These are phyloP conservation scores for Aspergillus olivimuriae DNA, from an alignment of 495 filamentous ascomycete species.

Conservation along the genomic window DNA sequence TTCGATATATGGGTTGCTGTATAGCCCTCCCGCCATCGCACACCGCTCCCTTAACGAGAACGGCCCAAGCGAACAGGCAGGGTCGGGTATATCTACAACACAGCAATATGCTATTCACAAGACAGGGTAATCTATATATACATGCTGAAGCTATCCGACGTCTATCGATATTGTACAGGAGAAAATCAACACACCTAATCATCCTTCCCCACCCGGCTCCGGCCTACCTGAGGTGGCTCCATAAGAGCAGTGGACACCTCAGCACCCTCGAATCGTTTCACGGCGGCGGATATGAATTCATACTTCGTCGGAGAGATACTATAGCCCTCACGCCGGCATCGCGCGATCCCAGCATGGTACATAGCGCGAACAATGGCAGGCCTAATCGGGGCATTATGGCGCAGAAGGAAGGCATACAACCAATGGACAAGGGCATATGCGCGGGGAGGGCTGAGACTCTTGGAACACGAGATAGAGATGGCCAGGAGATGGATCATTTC, in stretches of 20 bases:
- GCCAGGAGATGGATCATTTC: slow-evolving; percentile 37
- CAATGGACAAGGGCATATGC: slow-evolving; percentile 33
- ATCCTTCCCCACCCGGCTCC: background rate
- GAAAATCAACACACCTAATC: too few relatives aligned
- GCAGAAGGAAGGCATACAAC: slow-evolving; percentile 33
- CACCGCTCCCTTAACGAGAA: too few relatives aligned
- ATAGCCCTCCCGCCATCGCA: too few relatives aligned
- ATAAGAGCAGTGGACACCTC: slow-evolving; percentile 28
- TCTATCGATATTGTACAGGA: too few relatives aligned
- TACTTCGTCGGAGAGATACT: slow-evolving; percentile 24
- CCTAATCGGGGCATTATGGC: slow-evolving; percentile 33
- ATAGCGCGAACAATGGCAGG: slow-evolving; percentile 35
- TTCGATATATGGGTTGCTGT: too few relatives aligned
- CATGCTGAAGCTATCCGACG: too few relatives aligned
- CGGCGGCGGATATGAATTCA: slow-evolving; percentile 31
- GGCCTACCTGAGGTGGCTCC: slow-evolving; percentile 6
- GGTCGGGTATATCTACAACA: too few relatives aligned
- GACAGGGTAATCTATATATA: too few relatives aligned
- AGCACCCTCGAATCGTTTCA: slow-evolving; percentile 27
- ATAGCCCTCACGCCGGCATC: slow-evolving; percentile 27
- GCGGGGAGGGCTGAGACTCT: slow-evolving; percentile 26
- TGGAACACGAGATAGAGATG: slow-evolving; percentile 25
- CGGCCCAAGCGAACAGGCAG: too few relatives aligned
- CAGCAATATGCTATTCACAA: too few relatives aligned
- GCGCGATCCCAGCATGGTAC: slow-evolving; percentile 41